A percentile compares a stretch with the other conserved stretches of the same genome.
These are phyloP conservation scores for Clausena lansium DNA, from an alignment of 345 rosid genomes.

Conservation along the genomic window DNA sequence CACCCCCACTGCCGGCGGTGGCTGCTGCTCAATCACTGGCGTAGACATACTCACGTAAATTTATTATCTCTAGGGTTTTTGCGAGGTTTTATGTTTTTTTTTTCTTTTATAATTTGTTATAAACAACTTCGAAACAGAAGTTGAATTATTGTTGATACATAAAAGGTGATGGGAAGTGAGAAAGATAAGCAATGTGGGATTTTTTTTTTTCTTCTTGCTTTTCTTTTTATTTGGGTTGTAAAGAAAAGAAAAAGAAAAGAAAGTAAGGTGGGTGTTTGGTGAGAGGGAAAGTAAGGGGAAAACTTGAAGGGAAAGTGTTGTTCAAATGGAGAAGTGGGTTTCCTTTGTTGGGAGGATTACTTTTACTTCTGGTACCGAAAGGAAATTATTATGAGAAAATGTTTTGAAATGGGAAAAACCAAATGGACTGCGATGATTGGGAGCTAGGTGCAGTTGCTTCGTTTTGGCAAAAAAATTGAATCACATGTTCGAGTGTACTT, in stretches of 20 bases:
- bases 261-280: background rate
- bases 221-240: background rate
- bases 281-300: background rate
- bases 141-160: too few species aligned
- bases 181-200: too few species aligned
- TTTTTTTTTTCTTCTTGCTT: background rate
- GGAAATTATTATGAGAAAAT: background rate
- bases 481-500: too few species aligned
- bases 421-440: too few species aligned
- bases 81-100: slow-evolving; percentile 7
- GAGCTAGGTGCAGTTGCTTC: too few species aligned
- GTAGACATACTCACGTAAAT: slow-evolving; percentile 27
- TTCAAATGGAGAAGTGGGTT: background rate
- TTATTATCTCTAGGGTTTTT: slow-evolving; percentile 2
- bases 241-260: background rate
- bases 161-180: too few species aligned
- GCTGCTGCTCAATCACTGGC: slow-evolving; percentile 39
- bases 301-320: background rate
- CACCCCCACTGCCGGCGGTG: slow-evolving; percentile 28
- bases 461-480: too few species aligned
- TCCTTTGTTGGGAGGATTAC: background rate
- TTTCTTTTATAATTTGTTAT: too few species aligned
- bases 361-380: background rate
- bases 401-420: background rate
- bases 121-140: too few species aligned